Base-by-base conservation (phyloP, 1,284 basidiomycete species). In the Hymenochaete sp. region DNA sequence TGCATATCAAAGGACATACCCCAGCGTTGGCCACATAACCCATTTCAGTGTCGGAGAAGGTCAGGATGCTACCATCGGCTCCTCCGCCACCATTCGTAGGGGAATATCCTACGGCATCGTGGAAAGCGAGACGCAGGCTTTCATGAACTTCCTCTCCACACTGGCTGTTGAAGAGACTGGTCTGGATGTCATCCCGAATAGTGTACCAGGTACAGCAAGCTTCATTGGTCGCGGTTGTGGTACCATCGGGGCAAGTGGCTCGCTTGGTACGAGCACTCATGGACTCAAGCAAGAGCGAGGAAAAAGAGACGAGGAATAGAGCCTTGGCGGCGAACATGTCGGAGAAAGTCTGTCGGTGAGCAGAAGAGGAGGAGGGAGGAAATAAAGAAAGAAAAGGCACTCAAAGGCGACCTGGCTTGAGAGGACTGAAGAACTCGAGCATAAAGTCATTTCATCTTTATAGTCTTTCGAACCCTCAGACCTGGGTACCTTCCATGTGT, bases 121-220 rank as follows among this genome's bases (percentile, higher is more conserved):
- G 68, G 60, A 71, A 70, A 16, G 67, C 63, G 48, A 70, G 50
- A 21, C 69, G 64, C 27, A 71, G 53, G 11, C 67, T 60, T 47
- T 68, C 66, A 51, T 67, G 70, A 21, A 64, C 67, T 42, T 67
- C 64, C 58, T 69, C 47, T 14, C 64, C 65, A 48, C 69, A 70
- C 48, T 65, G 52, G 18, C 60, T 58, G 26, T 68, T 65, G 54
- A 70, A 68, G 4, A 71, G 51, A 47, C 64, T 67, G 19, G 52
- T 42, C 52, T 70, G 67, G 24, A 71, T 49, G 49, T 67, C 62
- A 13, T 64, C 58, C 14, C 62, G 41, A 36, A 68, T 52, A n/a
- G 63, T 55, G 59, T 66, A 67, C 50, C 68, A 58, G n/a, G 53
- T 52, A 45, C 67, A 68, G 52, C 67, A 68, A 8, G 64, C 65